Base-by-base conservation (phyloP, 225 moss, liverwort and hornwort genomes). In the Marchantia polymorpha region DNA sequence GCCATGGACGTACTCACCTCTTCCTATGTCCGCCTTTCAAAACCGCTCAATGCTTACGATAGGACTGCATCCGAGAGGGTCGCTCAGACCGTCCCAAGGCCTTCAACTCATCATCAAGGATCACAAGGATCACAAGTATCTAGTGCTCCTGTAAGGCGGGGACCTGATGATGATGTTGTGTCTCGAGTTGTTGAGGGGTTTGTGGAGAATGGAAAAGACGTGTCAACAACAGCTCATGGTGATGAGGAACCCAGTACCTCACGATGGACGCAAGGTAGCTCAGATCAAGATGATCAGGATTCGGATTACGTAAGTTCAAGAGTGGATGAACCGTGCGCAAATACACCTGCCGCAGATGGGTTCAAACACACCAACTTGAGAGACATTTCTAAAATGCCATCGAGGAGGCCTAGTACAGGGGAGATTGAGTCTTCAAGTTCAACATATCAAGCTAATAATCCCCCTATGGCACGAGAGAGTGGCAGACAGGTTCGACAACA, bases 1-100 rank as follows among this genome's bases (percentile, higher is more conserved):
- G 96, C 96, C 39, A 96, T 96, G 94, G 96, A 92, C 78, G 91
- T 93, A 69, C 84, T 94, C 65, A 92, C 91, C 54, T 88, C 87
- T 73, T 91, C 87, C 31, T 94, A 91, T 88, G 89, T 86, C 48
- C 91, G 90, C 75, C 90, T 90, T 77, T 81, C 86, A 64, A 84
- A 91, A 68, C 90, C 88, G 74, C 76, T 82, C 55, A 82, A 79
- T 82, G 90, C 80, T 69, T 89, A 88, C 69, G 85, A 90, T 27
- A 52, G 76, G 52, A 29, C 29, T 55, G 51, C 49, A 67, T 59
- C 19, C 61, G 73, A 49, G 19, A 85, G 78, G 71, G 25, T 55
- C 82, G 82, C 68, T 48, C 83, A 81, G 83, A 69, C 79, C 84
- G 86, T 75, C 84, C 50, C 84, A 15, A 67, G 60, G 29, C 20